These are phyloP conservation scores for Podila clonocystis DNA, from an alignment of 192 early-diverging fungal genomes.

Conservation along the genomic window DNA sequence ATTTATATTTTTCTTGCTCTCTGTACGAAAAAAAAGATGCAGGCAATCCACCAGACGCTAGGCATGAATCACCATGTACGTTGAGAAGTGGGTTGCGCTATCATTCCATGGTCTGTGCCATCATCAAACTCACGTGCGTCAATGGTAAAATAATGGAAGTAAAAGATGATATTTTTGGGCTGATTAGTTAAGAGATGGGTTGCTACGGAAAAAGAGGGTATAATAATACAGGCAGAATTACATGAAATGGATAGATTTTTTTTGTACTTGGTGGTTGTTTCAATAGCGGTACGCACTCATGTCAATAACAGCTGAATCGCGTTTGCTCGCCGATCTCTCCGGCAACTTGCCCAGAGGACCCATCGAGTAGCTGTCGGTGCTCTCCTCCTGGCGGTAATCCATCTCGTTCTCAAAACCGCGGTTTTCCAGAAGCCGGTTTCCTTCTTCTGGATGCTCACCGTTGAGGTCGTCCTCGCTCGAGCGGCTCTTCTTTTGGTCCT, in stretches of 20 bases:
- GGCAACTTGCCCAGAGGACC: background rate
- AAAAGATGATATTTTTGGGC: too few species aligned
- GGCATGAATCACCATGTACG: too few species aligned
- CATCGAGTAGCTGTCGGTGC: background rate
- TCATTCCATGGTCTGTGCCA: too few species aligned
- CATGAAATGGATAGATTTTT: background rate
- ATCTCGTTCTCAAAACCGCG: background rate
- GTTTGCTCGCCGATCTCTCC: background rate
- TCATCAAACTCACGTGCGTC: too few species aligned
- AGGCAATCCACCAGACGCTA: too few species aligned
- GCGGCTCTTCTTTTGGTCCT: constrained; percentile 11
- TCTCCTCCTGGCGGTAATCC: background rate
- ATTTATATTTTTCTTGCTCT: too few species aligned
- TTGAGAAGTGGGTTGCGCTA: too few species aligned
- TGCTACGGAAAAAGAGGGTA: too few species aligned
- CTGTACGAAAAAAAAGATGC: too few species aligned
- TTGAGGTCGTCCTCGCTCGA: constrained; percentile 19
- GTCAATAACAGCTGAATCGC: constrained; percentile 42
- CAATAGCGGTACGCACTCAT: constrained; percentile 31
- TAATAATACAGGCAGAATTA: too few species aligned
- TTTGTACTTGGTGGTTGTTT: background rate
- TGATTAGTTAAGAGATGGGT: too few species aligned
- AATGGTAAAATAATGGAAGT: too few species aligned
- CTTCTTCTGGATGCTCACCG: background rate
- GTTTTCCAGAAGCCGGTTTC: background rate